Conservation (phyloP, 345 rosid species). For the Combretum micranthum region DNA sequence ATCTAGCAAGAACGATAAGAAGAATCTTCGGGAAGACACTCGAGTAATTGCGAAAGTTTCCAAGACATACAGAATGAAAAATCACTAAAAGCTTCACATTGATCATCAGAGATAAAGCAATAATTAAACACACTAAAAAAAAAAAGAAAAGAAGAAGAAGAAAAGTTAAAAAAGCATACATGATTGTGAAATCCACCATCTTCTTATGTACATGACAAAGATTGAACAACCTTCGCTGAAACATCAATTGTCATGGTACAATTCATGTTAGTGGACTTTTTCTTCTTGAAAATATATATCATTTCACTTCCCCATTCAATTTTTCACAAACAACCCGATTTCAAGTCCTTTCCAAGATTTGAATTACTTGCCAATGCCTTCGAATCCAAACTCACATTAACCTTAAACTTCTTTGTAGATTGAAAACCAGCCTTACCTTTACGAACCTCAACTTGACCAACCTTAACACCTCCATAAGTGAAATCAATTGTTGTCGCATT, state of each 20-base stretch:
- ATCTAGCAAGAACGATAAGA: too few species aligned
- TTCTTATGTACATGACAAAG: conserved; percentile 2
- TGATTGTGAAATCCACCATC: neutral
- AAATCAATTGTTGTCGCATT: conserved; percentile 7
- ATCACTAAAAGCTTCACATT: too few species aligned
- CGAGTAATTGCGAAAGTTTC: too few species aligned
- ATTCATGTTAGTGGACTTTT: conserved; percentile 15
- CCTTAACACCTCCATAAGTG: conserved; percentile 2
- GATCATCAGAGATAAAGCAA: too few species aligned
- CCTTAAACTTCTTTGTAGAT: conserved; percentile 16
- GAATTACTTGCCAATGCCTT: neutral
- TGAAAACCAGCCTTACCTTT: conserved; percentile 13
- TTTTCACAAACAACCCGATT: conserved; percentile 1
- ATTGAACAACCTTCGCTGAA: neutral
- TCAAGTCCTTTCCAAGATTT: neutral
- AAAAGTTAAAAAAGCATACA: too few species aligned
- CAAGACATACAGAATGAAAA: too few species aligned
- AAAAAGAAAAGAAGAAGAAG: too few species aligned
- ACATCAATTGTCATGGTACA: conserved; percentile 11
- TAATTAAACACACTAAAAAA: too few species aligned
- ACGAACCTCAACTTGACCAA: conserved; percentile 1
- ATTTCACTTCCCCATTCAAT: conserved; percentile 14
- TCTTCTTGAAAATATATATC: conserved; percentile 16
- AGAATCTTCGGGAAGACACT: too few species aligned
- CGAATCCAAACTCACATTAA: conserved; percentile 5